Percentiles rank a stretch among this genome's conserved stretches.
Conservation (phyloP, 2,329 filamentous ascomycete genomes). For the Aspergillus pseudoglaucus region DNA sequence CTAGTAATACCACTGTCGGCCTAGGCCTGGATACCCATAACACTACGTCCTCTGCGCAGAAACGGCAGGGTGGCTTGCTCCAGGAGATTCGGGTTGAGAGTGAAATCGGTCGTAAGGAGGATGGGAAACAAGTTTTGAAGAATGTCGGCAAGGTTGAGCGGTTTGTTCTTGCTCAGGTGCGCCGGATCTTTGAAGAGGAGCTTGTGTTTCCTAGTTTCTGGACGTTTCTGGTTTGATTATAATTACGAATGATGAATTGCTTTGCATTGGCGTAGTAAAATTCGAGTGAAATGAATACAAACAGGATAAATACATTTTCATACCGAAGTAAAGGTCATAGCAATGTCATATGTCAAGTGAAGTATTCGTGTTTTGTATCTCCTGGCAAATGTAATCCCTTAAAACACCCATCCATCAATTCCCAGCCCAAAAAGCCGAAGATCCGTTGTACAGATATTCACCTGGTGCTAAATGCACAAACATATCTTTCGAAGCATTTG, state of each 20-base stretch:
- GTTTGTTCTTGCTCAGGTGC: conserved; percentile 93
- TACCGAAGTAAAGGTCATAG: no score
- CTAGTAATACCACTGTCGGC: conserved; percentile 6
- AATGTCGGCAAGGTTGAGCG: conserved; percentile 98
- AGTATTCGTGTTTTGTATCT: no score
- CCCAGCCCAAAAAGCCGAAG: no score
- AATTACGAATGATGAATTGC: not conserved
- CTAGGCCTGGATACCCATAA: conserved; percentile 21
- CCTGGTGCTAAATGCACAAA: not conserved
- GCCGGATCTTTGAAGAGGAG: conserved; percentile 96
- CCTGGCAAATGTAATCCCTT: no score
- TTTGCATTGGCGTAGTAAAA: not conserved
- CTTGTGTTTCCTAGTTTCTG: conserved; percentile 98
- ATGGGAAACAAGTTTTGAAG: conserved; percentile 89
- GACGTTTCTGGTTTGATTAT: conserved; percentile 79
- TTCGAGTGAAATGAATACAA: not conserved
- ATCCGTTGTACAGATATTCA: not conserved
- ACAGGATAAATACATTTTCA: not conserved
- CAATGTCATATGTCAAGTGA: no score
- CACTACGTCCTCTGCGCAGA: conserved; percentile 16
- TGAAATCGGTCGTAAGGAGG: conserved; percentile 88
- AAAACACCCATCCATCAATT: no score
- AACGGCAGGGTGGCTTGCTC: conserved; percentile 65
- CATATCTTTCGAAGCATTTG: not conserved
- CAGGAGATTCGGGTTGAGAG: conserved; percentile 95